Evolutionary conservation across 2,329 filamentous ascomycete species (phyloP).

Genomic region (Pyrenophora tritici-repentis): DNA sequence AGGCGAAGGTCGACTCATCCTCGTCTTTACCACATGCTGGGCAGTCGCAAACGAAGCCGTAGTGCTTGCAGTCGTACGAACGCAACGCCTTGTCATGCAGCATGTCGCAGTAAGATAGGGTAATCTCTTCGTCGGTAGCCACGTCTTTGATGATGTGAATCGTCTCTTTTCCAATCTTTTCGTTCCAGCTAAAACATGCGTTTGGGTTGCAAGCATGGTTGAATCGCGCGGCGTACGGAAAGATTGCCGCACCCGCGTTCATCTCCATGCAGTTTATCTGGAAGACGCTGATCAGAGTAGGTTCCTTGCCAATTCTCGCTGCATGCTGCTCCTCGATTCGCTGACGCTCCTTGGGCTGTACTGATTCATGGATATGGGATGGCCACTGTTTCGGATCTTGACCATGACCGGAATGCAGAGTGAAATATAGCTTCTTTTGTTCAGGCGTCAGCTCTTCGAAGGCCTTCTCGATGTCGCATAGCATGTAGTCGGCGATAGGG

Average conservation of each 20-base stretch:
- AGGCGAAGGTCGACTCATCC: constrained; percentile 33
- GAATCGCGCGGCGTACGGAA: constrained; percentile 45
- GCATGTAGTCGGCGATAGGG: constrained; percentile 36
- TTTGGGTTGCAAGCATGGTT: constrained; percentile 52
- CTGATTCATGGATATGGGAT: constrained; percentile 27
- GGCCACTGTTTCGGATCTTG: constrained; percentile 38
- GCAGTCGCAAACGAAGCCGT: constrained; percentile 47
- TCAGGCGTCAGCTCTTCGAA: constrained; percentile 26
- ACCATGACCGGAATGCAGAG: constrained; percentile 35
- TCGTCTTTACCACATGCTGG: constrained; percentile 41
- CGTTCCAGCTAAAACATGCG: constrained; percentile 46
- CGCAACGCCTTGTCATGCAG: constrained; percentile 37
- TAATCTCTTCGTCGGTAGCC: constrained; percentile 45
- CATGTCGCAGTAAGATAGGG: constrained; percentile 46
- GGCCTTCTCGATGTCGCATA: constrained; percentile 38
- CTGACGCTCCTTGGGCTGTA: constrained; percentile 23
- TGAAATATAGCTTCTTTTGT: constrained; percentile 32
- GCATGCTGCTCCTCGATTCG: constrained; percentile 41
- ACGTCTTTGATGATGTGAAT: constrained; percentile 46
- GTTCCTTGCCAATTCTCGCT: constrained; percentile 28
- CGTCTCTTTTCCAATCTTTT: constrained; percentile 32
- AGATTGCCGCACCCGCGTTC: constrained; percentile 41
- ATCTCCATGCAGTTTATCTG: constrained; percentile 51
- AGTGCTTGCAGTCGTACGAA: constrained; percentile 42
- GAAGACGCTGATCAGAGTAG: constrained; percentile 44